A percentile compares a stretch with the other conserved stretches of the same genome.
These are phyloP conservation scores for Cyphellophora attinorum DNA, from an alignment of 2,329 filamentous ascomycete genomes.

Conservation along the genomic window DNA sequence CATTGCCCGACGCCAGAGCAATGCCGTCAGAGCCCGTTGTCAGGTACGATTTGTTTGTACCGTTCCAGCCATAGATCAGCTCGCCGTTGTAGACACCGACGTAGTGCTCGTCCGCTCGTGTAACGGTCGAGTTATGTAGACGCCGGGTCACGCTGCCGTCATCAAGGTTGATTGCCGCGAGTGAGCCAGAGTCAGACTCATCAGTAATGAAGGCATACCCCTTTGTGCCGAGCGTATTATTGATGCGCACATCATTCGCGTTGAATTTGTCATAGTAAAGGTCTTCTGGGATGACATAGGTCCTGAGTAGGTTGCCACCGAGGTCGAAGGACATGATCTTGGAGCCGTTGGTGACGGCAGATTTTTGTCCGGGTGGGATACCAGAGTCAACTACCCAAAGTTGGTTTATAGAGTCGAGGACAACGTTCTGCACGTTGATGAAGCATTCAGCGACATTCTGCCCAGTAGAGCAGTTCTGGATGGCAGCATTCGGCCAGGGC, in stretches of 20 bases:
- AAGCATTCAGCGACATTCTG: slow-evolving; percentile 33
- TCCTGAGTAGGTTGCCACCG: slow-evolving; percentile 23
- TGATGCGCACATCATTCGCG: slow-evolving; percentile 34
- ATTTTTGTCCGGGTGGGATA: slow-evolving; percentile 23
- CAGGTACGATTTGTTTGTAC: slow-evolving; percentile 22
- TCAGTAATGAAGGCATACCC: slow-evolving; percentile 35
- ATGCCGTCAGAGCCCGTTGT: slow-evolving; percentile 28
- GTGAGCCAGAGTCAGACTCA: slow-evolving; percentile 26
- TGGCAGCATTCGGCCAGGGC: too few species aligned
- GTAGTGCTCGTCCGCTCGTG: slow-evolving; percentile 28
- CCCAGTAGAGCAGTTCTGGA: too few species aligned
- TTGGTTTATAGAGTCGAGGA: slow-evolving; percentile 28
- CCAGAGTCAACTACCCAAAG: slow-evolving; percentile 34
- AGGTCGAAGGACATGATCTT: slow-evolving; percentile 35
- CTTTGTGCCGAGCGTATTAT: slow-evolving; percentile 29
- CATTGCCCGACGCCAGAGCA: slow-evolving; percentile 29
- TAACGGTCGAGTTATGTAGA: slow-evolving; percentile 28
- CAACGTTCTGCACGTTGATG: slow-evolving; percentile 37
- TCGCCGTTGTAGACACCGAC: slow-evolving; percentile 29
- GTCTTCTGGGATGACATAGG: slow-evolving; percentile 27
- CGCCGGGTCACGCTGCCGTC: slow-evolving; percentile 26
- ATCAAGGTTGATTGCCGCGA: slow-evolving; percentile 30
- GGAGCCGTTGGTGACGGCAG: slow-evolving; percentile 25
- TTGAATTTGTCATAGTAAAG: slow-evolving; percentile 27
- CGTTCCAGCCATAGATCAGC: slow-evolving; percentile 27